phyloP scores from a whole-genome alignment of 176 grass and related monocot species.

The Cenchrus fungigraminus region DNA sequence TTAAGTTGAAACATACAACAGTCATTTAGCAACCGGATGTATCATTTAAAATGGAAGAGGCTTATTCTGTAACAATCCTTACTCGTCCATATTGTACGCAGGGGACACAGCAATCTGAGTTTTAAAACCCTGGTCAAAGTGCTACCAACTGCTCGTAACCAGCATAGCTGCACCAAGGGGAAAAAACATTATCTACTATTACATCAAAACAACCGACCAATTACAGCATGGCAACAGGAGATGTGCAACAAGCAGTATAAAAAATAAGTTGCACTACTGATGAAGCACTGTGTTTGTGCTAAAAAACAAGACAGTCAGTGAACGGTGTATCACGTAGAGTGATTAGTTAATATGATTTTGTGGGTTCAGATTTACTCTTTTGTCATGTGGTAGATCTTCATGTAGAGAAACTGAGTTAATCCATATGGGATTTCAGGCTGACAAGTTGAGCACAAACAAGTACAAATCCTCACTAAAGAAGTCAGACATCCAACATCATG shows the following conservation, averaged over 20 bases:
- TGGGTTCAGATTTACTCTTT: neutral
- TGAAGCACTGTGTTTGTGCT: neutral
- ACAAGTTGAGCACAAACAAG: neutral
- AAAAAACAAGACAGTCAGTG: neutral
- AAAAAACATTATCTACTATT: neutral
- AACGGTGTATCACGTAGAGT: neutral
- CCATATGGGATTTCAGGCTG: neutral
- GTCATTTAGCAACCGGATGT: conserved; percentile 17
- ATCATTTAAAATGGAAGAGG: neutral
- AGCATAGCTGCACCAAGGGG: conserved; percentile 21
- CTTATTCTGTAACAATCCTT: conserved; percentile 31
- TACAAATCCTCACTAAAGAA: neutral
- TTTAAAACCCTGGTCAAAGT: neutral
- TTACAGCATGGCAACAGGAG: neutral
- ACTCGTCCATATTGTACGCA: conserved; percentile 52
- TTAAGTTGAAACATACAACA: conserved; percentile 14
- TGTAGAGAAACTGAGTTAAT: neutral
- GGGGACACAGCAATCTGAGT: conserved; percentile 4
- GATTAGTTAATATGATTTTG: conserved; percentile 2
- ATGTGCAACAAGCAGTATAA: neutral
- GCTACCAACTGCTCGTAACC: neutral
- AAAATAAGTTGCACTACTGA: neutral
- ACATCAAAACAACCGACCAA: neutral
- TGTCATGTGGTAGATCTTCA: neutral
- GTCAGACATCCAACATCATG: neutral